Evolutionary conservation across 2,329 filamentous ascomycete genomes (phyloP), one percentile per base, ranked within the genome.

Genomic region (Neocatenulostroma microsporum): DNA sequence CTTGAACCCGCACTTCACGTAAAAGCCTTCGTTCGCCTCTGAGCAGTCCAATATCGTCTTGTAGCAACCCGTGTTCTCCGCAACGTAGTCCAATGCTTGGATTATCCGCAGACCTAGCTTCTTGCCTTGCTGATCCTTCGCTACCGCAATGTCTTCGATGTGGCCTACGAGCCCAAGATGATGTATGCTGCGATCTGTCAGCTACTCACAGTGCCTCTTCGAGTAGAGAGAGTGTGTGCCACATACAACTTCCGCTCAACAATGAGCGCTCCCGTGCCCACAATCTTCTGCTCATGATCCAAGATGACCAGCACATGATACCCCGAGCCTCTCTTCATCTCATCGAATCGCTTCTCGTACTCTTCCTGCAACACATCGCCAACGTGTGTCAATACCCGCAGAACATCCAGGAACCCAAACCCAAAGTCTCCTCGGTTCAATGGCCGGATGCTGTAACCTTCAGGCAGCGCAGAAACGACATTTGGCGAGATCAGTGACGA

Each of bases 41-140:
- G 84, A 93, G 70, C 91, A 98, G 64, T 96, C 89, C 47, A 96
- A 75, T 50, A 98, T 96, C 48, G 80, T 87, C 81, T 86, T 96
- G 67, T 96, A 96, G 66, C 89, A 96, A 37, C 89, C 91, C 40
- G 91, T 80, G 59, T 86, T 76, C 59, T 85, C 78, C 37, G 88
- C 87, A 41, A 96, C 80, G 58, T 74, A 82, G 64, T 96, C 88
- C 57, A 98, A 73, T 6, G 89, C 87, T 67, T 96, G 85, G 54
- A 96, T 96, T 49, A 96, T 82, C 49, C 86, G 76, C 56, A 95
- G 68, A 4, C 91, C 91, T 28, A 96, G 72, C 68, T 94, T 95
- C 77, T 96, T 95, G 51, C 91, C 91, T 65, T 96, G 91, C 67
- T 96, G 87, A 54, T 93, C 84, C 66, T 88, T 87, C 47, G 84